phyloP scores from a whole-genome alignment of 345 rosid genomes.

The Turnera subulata region DNA sequence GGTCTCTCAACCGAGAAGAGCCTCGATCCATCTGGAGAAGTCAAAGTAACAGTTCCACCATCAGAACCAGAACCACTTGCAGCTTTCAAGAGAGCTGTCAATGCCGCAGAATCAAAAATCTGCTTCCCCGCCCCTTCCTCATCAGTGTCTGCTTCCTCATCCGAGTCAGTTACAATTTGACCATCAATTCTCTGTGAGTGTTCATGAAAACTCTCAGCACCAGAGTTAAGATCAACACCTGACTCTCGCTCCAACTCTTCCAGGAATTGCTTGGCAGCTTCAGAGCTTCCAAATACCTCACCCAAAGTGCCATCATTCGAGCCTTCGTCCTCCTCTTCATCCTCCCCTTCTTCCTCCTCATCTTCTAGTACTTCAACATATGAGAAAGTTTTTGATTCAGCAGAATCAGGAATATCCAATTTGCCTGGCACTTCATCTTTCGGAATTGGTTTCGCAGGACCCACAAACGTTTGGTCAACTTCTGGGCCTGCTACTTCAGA shows the following conservation, averaged over 20 bases:
- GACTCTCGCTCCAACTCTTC: slow-evolving; percentile 12
- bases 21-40: slow-evolving; percentile 82
- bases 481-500: slow-evolving; percentile 4
- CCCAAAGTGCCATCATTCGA: slow-evolving; percentile 65
- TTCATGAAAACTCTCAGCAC: slow-evolving; percentile 36
- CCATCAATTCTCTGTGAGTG: slow-evolving; percentile 64
- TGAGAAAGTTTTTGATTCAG: too few relatives aligned
- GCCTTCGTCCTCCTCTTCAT: slow-evolving; percentile 26
- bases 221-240: background rate
- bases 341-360: slow-evolving; percentile 39
- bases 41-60: slow-evolving; percentile 53
- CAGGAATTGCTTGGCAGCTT: slow-evolving; percentile 54
- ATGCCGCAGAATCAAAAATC: slow-evolving; percentile 81
- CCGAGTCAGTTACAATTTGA: slow-evolving; percentile 64
- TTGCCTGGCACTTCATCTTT: too few relatives aligned
- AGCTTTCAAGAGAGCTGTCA: slow-evolving; percentile 91
- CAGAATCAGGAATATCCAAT: too few relatives aligned
- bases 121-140: slow-evolving; percentile 78
- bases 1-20: slow-evolving; percentile 89
- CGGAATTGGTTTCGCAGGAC: too few relatives aligned
- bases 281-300: slow-evolving; percentile 65
- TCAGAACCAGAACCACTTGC: slow-evolving; percentile 68
- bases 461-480: too few relatives aligned
- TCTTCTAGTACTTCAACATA: slow-evolving; percentile 17
- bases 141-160: slow-evolving; percentile 73